Conservation (phyloP, 2,329 filamentous ascomycete species). For the Fusarium sp. region DNA sequence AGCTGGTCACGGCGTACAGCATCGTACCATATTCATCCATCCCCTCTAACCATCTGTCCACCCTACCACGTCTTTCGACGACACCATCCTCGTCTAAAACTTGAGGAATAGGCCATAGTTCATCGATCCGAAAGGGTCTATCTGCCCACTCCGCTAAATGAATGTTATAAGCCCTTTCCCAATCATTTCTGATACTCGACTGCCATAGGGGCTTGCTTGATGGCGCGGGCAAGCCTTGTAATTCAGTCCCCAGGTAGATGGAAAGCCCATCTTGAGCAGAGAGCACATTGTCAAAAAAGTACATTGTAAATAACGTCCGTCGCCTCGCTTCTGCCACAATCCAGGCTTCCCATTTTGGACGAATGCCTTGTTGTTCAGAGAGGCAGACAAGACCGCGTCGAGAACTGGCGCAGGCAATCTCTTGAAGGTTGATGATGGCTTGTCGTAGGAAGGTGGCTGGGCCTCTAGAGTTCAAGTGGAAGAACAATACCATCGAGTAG, state of each 20-base stretch:
- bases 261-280: conserved; percentile 60
- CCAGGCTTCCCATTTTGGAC: conserved; percentile 69
- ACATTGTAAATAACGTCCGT: conserved; percentile 67
- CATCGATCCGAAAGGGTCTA: conserved; percentile 62
- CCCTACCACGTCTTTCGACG: conserved; percentile 53
- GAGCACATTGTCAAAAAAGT: conserved; percentile 68
- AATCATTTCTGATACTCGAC: conserved; percentile 53
- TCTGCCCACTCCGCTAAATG: conserved; percentile 61
- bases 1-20: conserved; percentile 65
- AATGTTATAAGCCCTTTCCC: conserved; percentile 61
- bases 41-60: conserved; percentile 65
- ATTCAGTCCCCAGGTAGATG: conserved; percentile 65
- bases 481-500: conserved; percentile 67
- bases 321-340: conserved; percentile 68
- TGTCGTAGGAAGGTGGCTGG: conserved; percentile 54
- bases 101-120: conserved; percentile 63
- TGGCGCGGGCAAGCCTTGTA: conserved; percentile 61
- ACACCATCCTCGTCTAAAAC: conserved; percentile 52
- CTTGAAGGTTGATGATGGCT: conserved; percentile 66
- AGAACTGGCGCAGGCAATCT: conserved; percentile 61
- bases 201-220: conserved; percentile 62
- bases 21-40: conserved; percentile 70
- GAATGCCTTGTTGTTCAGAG: conserved; percentile 56
- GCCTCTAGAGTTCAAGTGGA: conserved; percentile 48
- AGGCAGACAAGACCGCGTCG: conserved; percentile 61